Base-by-base conservation (phyloP, 2,329 filamentous ascomycete species). In the Chrysoporthe austroafricana region DNA sequence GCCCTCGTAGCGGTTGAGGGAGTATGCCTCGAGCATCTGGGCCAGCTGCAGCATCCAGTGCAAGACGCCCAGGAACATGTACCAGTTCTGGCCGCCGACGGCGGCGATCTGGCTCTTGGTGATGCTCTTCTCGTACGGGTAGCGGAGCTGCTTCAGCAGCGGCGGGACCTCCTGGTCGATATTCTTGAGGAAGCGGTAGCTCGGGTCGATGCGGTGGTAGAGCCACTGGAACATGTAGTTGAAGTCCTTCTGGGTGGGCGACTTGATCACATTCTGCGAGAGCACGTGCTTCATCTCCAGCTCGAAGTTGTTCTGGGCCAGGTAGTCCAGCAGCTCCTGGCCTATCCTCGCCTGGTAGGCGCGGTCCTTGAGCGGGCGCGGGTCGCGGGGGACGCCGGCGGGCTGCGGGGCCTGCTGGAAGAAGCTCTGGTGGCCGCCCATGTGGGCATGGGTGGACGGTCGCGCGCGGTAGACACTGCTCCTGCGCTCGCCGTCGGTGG, bases 1-100 rank as follows among this genome's bases (percentile, higher is more conserved):
- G 63, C 97, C 91, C 72, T 97, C 94, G 77, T 97, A 99, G 59
- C 89, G 88, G 68, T 94, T 91, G 65, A 83, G 79, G 1, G 88
- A 83, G 76, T 94, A 98, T 32, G 91, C 87, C 70, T 98, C 94
- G 75, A 98, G 88, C 90, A 98, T 97, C 73, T 95, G 90, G 4
- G 93, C 93, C 63, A 99, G 83, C 79, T 98, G 94, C 95, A 99
- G 97, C 89, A 99, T 95, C 96, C 96, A 99, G 80, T 99, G 94
- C 62, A 99, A 84, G 77, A 99, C 83, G 0, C 94, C 96, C 14
- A 99, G 83, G 75, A 99, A 98, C 0, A 93, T 96, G 70, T 91
- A 91, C 96, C 96, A 99, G 76, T 98, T 98, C 79, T 97, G 94
- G 2, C 94, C 95, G 72, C 96, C 96, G 0, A 98, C 96, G 1